Percentiles rank a stretch among this genome's conserved stretches.
These are phyloP conservation scores for Mycena polygramma DNA, from an alignment of 768 basidiomycete species.

Conservation along the genomic window DNA sequence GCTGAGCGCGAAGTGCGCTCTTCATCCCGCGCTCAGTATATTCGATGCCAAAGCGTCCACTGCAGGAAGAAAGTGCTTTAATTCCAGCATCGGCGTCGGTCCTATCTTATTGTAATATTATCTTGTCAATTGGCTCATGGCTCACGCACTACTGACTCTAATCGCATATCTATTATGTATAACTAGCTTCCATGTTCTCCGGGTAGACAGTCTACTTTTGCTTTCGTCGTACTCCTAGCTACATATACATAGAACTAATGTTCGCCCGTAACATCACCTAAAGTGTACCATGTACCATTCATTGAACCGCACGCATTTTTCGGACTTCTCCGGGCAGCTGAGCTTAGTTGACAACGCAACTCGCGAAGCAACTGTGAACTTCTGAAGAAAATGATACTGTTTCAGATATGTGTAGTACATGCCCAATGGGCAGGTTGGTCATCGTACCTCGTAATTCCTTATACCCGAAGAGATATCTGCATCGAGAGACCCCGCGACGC, in stretches of 20 bases:
- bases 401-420: background rate
- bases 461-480: background rate
- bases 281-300: constrained; percentile 23
- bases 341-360: background rate
- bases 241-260: constrained; percentile 13
- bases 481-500: background rate
- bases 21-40: constrained; percentile 60
- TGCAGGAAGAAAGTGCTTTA: constrained; percentile 59
- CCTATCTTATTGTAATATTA: constrained; percentile 35
- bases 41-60: constrained; percentile 72
- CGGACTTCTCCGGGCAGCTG: background rate
- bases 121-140: constrained; percentile 15
- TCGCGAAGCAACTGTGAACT: background rate
- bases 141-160: constrained; percentile 18
- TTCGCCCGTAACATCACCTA: constrained; percentile 16
- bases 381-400: constrained; percentile 9
- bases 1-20: constrained; percentile 66
- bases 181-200: constrained; percentile 31
- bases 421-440: too few species aligned
- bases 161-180: constrained; percentile 34
- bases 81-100: constrained; percentile 17
- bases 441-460: too few species aligned
- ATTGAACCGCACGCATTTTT: background rate
- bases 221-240: constrained; percentile 25
- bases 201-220: constrained; percentile 30